Conservation (phyloP, 345 rosid species). For the Rubroshorea leprosula region DNA sequence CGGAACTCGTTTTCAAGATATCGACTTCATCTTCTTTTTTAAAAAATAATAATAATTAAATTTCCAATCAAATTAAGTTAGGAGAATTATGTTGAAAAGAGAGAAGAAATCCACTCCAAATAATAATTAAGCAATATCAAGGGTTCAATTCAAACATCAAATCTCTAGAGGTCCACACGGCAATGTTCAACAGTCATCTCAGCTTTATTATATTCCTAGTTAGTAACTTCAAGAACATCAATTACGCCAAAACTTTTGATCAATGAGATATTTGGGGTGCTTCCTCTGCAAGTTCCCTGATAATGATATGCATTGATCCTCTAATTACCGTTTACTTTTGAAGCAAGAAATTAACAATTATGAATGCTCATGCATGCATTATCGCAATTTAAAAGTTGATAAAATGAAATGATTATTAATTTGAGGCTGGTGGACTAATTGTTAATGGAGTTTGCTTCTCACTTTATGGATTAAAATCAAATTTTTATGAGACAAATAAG, state of each 20-base stretch:
- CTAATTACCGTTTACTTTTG: not conserved
- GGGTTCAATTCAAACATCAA: not conserved
- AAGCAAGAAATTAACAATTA: not conserved
- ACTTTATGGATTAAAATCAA: no score
- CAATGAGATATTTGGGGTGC: not conserved
- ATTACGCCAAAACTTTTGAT: not conserved
- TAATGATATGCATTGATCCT: not conserved
- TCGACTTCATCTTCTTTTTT: no score
- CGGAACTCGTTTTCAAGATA: no score
- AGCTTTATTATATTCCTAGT: no score
- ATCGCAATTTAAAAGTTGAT: not conserved
- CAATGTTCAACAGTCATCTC: not conserved
- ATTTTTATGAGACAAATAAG: no score
- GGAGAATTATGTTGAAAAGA: no score
- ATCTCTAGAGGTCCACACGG: not conserved
- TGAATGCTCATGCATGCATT: not conserved
- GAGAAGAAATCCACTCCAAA: not conserved
- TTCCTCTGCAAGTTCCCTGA: not conserved
- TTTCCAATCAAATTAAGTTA: no score
- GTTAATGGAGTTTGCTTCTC: no score
- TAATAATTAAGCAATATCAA: no score
- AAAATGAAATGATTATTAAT: no score
- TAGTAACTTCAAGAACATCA: conserved; percentile 1
- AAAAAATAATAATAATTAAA: no score
- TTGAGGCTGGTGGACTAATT: no score